These are phyloP conservation scores for Mycotypha africana DNA, from an alignment of 371 early-diverging fungal species.

Conservation along the genomic window DNA sequence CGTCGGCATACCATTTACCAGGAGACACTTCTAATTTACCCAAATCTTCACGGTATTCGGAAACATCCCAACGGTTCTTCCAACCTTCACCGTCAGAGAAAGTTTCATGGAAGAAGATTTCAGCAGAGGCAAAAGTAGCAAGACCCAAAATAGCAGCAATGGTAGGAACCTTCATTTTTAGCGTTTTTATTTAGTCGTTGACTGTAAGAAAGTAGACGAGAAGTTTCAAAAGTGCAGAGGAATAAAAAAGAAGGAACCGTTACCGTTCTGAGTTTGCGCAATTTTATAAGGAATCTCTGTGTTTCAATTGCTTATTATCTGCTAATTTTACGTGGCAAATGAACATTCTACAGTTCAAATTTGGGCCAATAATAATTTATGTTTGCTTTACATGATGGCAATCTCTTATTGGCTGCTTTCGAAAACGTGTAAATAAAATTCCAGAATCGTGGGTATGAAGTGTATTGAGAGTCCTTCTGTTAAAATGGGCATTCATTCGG, in stretches of 20 bases:
- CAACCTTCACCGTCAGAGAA: constrained; percentile 64
- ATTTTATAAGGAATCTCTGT: too few species aligned
- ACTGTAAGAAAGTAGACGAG: too few species aligned
- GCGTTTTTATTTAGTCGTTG: too few species aligned
- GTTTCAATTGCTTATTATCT: too few species aligned
- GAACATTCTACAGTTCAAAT: not conserved
- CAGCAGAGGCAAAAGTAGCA: constrained; percentile 60
- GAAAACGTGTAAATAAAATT: too few species aligned
- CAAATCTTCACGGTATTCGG: constrained; percentile 63
- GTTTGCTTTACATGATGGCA: not conserved
- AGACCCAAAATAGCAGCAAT: constrained; percentile 59
- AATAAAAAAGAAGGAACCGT: too few species aligned
- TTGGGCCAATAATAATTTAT: not conserved
- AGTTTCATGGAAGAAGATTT: constrained; percentile 85
- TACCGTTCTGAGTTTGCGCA: too few species aligned
- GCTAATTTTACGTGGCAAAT: not conserved
- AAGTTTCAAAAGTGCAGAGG: too few species aligned
- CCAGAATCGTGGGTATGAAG: too few species aligned
- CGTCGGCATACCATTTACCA: constrained; percentile 79
- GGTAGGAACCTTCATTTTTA: constrained; percentile 52
- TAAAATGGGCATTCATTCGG: too few species aligned
- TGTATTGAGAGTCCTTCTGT: too few species aligned
- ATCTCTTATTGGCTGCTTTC: not conserved
- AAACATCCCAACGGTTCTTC: constrained; percentile 74
- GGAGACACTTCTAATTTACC: constrained; percentile 71